phyloP scores from a whole-genome alignment of 2,329 filamentous ascomycete genomes.

The Talaromyces sp. region DNA sequence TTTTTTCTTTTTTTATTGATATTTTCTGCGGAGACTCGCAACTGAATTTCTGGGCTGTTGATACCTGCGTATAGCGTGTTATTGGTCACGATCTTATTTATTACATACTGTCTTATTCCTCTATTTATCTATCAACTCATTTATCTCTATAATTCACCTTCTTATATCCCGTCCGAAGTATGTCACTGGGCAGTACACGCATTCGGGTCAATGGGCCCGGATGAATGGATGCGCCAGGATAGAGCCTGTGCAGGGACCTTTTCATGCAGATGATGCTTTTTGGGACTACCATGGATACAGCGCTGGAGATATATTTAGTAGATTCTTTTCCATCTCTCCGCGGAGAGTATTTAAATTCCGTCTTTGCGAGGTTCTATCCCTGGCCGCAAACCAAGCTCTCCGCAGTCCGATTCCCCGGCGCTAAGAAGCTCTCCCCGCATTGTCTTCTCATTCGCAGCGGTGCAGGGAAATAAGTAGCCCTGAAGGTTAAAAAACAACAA shows the following conservation, averaged over 20 bases:
- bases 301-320: slow-evolving; percentile 5
- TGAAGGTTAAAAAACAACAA: not conserved
- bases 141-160: not conserved
- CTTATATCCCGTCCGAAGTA: no score
- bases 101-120: slow-evolving; percentile 1
- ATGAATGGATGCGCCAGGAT: slow-evolving; percentile 19
- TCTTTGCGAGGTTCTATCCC: not conserved
- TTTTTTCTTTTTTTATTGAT: slow-evolving; percentile 8
- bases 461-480: not conserved
- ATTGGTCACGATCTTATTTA: slow-evolving; percentile 3
- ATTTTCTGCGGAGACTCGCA: not conserved
- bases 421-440: slow-evolving; percentile 20
- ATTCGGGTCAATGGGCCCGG: slow-evolving; percentile 25
- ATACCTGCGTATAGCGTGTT: slow-evolving; percentile 26
- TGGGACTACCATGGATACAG: not conserved
- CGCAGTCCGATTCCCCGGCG: not conserved
- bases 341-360: slow-evolving; percentile 1
- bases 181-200: not conserved
- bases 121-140: slow-evolving; percentile 1
- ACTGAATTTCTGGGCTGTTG: slow-evolving; percentile 7
- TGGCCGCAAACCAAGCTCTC: not conserved
- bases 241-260: not conserved
- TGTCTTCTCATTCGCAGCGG: slow-evolving; percentile 2
- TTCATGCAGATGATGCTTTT: not conserved
- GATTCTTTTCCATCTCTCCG: slow-evolving; percentile 12